These are phyloP conservation scores for Solanum hybrid DNA, from an alignment of 305 asterid species.

Conservation along the genomic window DNA sequence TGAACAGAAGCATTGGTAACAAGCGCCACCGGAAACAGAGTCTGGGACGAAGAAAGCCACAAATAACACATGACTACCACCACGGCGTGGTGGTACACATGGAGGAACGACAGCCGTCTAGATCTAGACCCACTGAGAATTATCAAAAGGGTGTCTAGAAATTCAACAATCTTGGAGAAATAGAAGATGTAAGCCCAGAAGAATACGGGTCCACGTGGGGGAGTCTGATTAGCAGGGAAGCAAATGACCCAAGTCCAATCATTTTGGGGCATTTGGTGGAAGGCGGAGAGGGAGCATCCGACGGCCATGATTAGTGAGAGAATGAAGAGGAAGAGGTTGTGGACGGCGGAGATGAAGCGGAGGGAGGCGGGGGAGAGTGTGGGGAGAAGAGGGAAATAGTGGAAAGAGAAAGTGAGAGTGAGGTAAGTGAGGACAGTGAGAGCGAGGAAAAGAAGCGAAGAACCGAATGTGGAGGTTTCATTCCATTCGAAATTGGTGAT, in stretches of 20 bases:
- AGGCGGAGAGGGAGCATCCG: conserved; percentile 57
- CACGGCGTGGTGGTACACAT: conserved; percentile 81
- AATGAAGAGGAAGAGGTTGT: conserved; percentile 61
- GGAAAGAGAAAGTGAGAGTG: conserved; percentile 45
- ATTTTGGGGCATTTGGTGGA: conserved; percentile 48
- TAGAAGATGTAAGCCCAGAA: conserved; percentile 91
- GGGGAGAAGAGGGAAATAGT: conserved; percentile 21
- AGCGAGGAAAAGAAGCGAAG: conserved; percentile 43
- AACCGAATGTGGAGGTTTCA: conserved; percentile 39
- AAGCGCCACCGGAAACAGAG: conserved; percentile 81
- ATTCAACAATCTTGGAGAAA: conserved; percentile 70
- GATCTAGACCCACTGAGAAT: conserved; percentile 36
- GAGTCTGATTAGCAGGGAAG: conserved; percentile 50
- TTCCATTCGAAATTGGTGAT: conserved; percentile 61
- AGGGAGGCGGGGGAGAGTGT: conserved; percentile 38
- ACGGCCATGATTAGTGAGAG: conserved; percentile 68
- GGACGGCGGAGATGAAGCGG: conserved; percentile 63
- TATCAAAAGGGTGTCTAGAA: conserved; percentile 60
- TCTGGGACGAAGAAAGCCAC: conserved; percentile 61
- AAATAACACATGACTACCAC: conserved; percentile 73
- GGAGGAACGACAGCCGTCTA: conserved; percentile 73
- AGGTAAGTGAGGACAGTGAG: conserved; percentile 55
- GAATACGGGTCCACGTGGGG: conserved; percentile 56
- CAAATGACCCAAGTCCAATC: conserved; percentile 57
- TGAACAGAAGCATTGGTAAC: conserved; percentile 82